Percentiles rank a stretch among this genome's conserved stretches.
Conservation (phyloP, 306 rosid genomes). For the Glycine latifolia region DNA sequence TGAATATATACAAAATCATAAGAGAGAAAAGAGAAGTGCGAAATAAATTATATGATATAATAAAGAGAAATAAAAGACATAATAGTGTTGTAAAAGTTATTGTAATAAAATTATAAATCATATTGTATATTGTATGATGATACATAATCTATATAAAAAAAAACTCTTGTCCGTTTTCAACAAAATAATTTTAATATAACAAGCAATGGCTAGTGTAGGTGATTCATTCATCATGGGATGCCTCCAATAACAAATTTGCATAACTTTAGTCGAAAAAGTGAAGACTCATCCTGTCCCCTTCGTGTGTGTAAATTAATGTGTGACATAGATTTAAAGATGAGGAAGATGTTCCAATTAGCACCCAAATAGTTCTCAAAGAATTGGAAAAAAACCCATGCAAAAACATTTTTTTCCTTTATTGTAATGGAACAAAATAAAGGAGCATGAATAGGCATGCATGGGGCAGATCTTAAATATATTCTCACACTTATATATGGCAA, state of each 20-base stretch:
- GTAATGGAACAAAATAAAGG: slow-evolving; percentile 11
- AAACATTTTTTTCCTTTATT: not conserved
- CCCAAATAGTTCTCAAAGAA: not conserved
- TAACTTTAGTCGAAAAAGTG: slow-evolving; percentile 13
- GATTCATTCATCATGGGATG: not conserved
- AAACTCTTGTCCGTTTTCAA: too few relatives aligned
- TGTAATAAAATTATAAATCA: too few relatives aligned
- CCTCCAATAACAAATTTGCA: not conserved
- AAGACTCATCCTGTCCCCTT: slow-evolving; percentile 10
- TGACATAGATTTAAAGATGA: slow-evolving; percentile 10
- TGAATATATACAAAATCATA: too few relatives aligned
- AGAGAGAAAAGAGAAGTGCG: too few relatives aligned
- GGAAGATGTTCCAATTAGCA: slow-evolving; percentile 4
- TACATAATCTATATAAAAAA: too few relatives aligned
- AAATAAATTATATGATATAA: too few relatives aligned
- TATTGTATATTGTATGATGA: too few relatives aligned
- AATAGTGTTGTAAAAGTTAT: too few relatives aligned
- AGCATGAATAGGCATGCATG: slow-evolving; percentile 2
- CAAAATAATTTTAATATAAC: too few relatives aligned
- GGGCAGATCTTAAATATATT: not conserved
- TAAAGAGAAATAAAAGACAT: too few relatives aligned
- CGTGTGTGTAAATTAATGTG: slow-evolving; percentile 20
- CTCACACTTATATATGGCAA: slow-evolving; percentile 6
- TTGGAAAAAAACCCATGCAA: not conserved
- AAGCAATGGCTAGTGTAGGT: too few relatives aligned